phyloP scores from a whole-genome alignment of 2,329 filamentous ascomycete genomes.

The Fusarium sp. region DNA sequence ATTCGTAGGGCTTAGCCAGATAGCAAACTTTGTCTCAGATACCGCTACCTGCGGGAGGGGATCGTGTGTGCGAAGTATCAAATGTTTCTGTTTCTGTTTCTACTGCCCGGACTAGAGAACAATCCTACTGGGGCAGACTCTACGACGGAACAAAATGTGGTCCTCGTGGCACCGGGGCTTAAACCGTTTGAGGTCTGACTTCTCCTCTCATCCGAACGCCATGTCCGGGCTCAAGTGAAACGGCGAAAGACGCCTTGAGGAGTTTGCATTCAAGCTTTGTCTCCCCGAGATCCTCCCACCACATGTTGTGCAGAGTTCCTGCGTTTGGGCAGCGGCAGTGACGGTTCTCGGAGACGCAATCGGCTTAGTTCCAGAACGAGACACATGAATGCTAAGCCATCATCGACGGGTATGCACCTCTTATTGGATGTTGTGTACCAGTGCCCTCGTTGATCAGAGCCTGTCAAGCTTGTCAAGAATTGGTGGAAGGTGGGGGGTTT shows the following conservation, averaged over 20 bases:
- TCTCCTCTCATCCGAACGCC: slow-evolving; percentile 35
- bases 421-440: slow-evolving; percentile 43
- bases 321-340: slow-evolving; percentile 37
- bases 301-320: slow-evolving; percentile 46
- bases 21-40: slow-evolving; percentile 8
- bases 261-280: slow-evolving; percentile 33
- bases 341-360: slow-evolving; percentile 38
- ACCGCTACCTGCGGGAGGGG: slow-evolving; percentile 16
- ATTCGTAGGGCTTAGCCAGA: slow-evolving; percentile 23
- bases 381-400: slow-evolving; percentile 36
- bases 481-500: slow-evolving; percentile 32
- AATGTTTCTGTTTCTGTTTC: slow-evolving; percentile 8
- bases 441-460: slow-evolving; percentile 22
- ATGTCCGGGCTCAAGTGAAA: slow-evolving; percentile 36
- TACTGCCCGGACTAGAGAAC: neutral
- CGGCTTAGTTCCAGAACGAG: slow-evolving; percentile 28
- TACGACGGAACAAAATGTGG: slow-evolving; percentile 23
- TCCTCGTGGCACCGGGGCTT: slow-evolving; percentile 41
- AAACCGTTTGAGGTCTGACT: slow-evolving; percentile 41
- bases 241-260: slow-evolving; percentile 42
- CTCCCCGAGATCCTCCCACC: slow-evolving; percentile 33
- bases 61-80: slow-evolving; percentile 9
- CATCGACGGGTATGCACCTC: slow-evolving; percentile 25
- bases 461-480: slow-evolving; percentile 20
- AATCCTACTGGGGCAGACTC: slow-evolving; percentile 14